Conservation (phyloP, 208 protist genomes). For the Trichomonas vaginalis region DNA sequence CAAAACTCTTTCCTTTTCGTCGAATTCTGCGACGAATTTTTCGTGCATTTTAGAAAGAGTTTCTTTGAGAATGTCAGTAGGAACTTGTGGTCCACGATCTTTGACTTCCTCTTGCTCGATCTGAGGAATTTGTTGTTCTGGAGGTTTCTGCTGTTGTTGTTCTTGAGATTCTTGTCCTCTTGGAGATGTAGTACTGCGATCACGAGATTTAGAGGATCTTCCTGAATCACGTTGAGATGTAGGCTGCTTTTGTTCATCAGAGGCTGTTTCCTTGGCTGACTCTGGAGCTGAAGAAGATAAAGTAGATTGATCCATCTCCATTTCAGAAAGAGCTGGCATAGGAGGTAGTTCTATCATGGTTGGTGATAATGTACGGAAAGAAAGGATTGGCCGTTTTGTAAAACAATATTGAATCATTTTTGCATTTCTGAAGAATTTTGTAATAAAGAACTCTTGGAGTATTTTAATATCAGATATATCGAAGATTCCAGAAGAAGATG, state of each 20-base stretch:
- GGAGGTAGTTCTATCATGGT: background rate
- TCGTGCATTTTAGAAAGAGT: background rate
- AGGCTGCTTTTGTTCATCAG: background rate
- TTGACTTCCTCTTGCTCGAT: background rate
- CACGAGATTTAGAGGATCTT: background rate
- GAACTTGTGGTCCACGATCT: background rate
- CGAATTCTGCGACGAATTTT: background rate
- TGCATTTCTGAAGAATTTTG: background rate
- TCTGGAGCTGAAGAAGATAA: background rate
- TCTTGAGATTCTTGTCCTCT: background rate
- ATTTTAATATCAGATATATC: background rate
- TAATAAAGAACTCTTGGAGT: background rate
- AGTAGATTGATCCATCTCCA: background rate
- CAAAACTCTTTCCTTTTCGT: background rate
- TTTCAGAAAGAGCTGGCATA: background rate
- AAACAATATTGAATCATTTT: constrained; percentile 7
- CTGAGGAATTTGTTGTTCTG: background rate
- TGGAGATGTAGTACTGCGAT: background rate
- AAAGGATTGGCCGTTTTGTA: background rate
- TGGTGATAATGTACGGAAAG: background rate
- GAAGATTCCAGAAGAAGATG: background rate
- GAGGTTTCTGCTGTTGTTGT: background rate
- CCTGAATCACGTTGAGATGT: background rate
- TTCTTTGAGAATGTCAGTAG: background rate
- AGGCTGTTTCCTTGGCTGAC: background rate